Conservation (phyloP, 805 yeast genomes). For the Lipomyces chichibuensis region DNA sequence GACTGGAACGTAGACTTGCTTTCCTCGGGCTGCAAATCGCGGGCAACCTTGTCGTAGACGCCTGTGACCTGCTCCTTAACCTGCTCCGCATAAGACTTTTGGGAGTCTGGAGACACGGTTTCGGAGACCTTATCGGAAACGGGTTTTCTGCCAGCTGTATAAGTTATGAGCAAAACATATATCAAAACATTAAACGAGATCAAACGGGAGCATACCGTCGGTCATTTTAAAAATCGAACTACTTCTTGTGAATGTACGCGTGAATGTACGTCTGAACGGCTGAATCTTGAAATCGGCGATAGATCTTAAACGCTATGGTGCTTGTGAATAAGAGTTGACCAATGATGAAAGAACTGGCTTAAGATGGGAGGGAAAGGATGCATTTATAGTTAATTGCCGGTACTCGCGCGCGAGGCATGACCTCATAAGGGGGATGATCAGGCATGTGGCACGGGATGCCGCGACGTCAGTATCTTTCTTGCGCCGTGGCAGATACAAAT, state of each 20-base stretch:
- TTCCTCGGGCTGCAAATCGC: slow-evolving; percentile 61
- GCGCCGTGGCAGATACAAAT: no score
- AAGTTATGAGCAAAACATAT: not conserved
- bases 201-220: slow-evolving; percentile 15
- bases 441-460: not conserved
- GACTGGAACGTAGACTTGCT: slow-evolving; percentile 73
- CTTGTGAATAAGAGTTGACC: no score
- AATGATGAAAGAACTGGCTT: no score
- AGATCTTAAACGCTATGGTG: no score
- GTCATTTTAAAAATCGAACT: slow-evolving; percentile 19
- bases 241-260: slow-evolving; percentile 12
- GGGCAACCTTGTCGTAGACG: slow-evolving; percentile 65
- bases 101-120: slow-evolving; percentile 67
- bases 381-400: not conserved
- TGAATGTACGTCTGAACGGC: slow-evolving; percentile 11
- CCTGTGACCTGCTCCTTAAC: slow-evolving; percentile 73
- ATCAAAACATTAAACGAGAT: not conserved
- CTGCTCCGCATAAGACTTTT: slow-evolving; percentile 65
- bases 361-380: not conserved
- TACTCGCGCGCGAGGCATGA: not conserved
- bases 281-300: slow-evolving; percentile 7
- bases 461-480: not conserved
- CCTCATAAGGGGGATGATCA: not conserved
- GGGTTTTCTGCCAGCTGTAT: slow-evolving; percentile 68
- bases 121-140: slow-evolving; percentile 70